phyloP scores from a whole-genome alignment of 306 rosid species.

The Mimosa bimucronata region DNA sequence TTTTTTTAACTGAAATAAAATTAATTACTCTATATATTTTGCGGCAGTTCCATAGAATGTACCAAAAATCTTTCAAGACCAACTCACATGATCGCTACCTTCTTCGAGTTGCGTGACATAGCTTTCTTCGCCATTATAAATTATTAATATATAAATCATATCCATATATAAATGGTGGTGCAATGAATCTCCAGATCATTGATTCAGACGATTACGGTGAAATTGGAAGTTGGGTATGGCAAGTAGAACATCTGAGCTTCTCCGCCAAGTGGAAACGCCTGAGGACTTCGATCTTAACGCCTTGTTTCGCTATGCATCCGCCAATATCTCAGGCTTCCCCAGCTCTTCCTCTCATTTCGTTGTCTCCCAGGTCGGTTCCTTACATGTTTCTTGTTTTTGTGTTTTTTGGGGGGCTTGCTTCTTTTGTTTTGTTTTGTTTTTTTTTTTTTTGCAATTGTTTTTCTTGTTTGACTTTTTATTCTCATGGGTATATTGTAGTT shows the following conservation, averaged over 20 bases:
- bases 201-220: not conserved
- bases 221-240: conserved; percentile 46
- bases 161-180: not conserved
- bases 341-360: conserved; percentile 56
- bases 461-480: conserved; percentile 19
- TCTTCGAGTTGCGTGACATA: not conserved
- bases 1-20: too few species aligned
- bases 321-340: conserved; percentile 77
- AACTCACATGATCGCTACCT: not conserved
- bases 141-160: not conserved
- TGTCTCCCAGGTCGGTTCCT: conserved; percentile 69
- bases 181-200: too few species aligned
- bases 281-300: conserved; percentile 54
- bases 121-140: not conserved
- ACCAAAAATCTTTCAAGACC: not conserved
- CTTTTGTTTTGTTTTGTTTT: not conserved
- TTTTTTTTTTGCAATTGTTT: not conserved
- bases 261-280: conserved; percentile 42
- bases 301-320: conserved; percentile 64
- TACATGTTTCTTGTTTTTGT: not conserved
- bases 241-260: conserved; percentile 45
- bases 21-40: too few species aligned
- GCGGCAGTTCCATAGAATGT: too few species aligned
- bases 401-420: not conserved
- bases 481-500: conserved; percentile 52